These are phyloP conservation scores for Beauveria bassiana DNA, from an alignment of 2,329 filamentous ascomycete species.

Conservation along the genomic window DNA sequence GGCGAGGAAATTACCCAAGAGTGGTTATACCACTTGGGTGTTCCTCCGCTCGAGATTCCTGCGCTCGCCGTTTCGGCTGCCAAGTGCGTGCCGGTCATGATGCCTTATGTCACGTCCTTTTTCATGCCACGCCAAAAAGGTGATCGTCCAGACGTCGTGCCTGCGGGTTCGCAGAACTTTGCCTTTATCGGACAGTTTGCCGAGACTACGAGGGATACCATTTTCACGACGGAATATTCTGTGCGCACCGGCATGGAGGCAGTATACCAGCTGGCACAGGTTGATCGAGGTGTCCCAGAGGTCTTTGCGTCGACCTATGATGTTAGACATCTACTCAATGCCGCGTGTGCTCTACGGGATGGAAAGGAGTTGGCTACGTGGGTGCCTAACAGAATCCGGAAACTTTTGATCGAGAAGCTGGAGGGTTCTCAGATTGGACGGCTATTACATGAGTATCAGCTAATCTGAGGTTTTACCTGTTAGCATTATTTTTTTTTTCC, in stretches of 20 bases:
- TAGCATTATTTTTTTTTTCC: background rate
- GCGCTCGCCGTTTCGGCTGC: background rate
- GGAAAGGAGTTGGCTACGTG: background rate
- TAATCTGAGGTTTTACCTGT: background rate
- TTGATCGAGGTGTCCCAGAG: background rate
- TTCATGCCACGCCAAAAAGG: background rate
- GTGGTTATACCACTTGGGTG: background rate
- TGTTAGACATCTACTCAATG: background rate
- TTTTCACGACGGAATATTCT: conserved; percentile 26
- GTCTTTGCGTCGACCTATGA: background rate
- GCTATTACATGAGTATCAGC: background rate
- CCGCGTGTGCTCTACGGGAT: background rate
- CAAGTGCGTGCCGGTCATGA: background rate
- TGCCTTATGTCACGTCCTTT: background rate
- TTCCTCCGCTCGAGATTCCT: background rate
- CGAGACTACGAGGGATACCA: background rate
- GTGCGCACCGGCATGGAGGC: conserved; percentile 30
- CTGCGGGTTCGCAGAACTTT: background rate
- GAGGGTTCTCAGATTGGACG: background rate
- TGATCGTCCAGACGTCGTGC: background rate
- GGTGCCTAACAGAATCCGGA: background rate
- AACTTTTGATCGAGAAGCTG: background rate
- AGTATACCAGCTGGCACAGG: conserved; percentile 18
- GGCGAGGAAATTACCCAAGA: background rate
- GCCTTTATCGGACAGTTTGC: background rate